Percentiles rank a stretch among this genome's conserved stretches.
phyloP scores from a whole-genome alignment of 169 alveolate genomes.

The Plasmodium knowlesi region DNA sequence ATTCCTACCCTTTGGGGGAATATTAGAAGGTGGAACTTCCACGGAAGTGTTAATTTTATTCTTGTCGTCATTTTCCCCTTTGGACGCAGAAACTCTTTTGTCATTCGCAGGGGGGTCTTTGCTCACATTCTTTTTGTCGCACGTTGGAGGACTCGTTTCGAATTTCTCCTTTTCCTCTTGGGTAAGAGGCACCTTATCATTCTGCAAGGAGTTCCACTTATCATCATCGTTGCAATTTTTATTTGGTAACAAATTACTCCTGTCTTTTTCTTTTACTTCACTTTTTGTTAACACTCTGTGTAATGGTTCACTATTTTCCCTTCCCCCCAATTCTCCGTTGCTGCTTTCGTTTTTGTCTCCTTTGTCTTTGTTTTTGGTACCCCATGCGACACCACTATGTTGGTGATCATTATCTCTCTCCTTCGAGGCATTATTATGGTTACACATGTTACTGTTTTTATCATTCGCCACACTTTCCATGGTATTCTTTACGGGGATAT shows the following conservation, averaged over 20 bases:
- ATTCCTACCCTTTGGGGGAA: neutral
- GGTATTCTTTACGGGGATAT: neutral
- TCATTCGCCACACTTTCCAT: neutral
- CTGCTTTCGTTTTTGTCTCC: neutral
- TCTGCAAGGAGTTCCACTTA: neutral
- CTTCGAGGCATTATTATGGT: neutral
- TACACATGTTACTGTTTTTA: neutral
- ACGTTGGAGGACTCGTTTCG: neutral
- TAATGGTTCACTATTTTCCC: neutral
- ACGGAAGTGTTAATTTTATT: neutral
- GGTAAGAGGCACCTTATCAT: neutral
- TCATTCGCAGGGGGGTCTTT: neutral
- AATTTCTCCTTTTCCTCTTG: conserved; percentile 20
- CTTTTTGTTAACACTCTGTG: neutral
- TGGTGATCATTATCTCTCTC: neutral
- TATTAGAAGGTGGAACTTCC: neutral
- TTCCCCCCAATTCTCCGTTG: neutral
- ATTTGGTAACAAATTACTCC: neutral
- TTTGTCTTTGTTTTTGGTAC: neutral
- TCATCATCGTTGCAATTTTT: conserved; percentile 25
- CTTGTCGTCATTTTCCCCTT: neutral
- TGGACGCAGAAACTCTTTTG: neutral
- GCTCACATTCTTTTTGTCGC: neutral
- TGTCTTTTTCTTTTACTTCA: conserved; percentile 18
- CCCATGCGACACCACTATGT: neutral